Evolutionary conservation across 164 flowering plant genomes (phyloP).

Genomic region (Platanus orientalis): DNA sequence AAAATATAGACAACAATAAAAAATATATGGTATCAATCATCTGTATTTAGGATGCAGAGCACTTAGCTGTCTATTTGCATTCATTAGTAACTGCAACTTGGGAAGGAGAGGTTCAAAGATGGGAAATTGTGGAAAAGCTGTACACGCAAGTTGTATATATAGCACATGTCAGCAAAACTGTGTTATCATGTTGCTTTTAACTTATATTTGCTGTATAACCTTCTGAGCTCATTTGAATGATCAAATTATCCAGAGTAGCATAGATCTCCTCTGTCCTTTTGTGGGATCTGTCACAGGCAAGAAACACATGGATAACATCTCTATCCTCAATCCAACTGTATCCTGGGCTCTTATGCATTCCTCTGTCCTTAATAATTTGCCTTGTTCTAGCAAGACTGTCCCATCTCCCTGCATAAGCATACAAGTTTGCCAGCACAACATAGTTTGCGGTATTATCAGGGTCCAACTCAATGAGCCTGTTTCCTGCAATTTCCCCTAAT

Average conservation of each 20-base stretch:
- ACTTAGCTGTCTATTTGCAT: too few relatives aligned
- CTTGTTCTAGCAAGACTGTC: constrained; percentile 45
- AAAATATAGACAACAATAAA: too few relatives aligned
- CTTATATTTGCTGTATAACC: background rate
- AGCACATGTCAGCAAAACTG: background rate
- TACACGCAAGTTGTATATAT: background rate
- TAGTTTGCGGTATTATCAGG: constrained; percentile 51
- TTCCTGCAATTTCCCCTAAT: constrained; percentile 54
- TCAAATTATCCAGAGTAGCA: constrained; percentile 30
- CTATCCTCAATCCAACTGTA: constrained; percentile 75
- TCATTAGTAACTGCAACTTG: background rate
- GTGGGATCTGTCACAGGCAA: constrained; percentile 57
- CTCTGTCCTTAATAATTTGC: constrained; percentile 37
- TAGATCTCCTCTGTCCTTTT: constrained; percentile 45
- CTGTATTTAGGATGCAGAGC: too few relatives aligned
- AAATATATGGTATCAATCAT: too few relatives aligned
- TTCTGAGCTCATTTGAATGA: constrained; percentile 35
- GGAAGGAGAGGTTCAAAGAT: background rate
- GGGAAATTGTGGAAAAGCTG: background rate
- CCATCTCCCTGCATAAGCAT: constrained; percentile 59
- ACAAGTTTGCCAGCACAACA: constrained; percentile 54
- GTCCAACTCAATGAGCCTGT: constrained; percentile 47
- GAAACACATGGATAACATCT: constrained; percentile 50
- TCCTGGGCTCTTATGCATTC: constrained; percentile 64
- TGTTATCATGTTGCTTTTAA: background rate